Evolutionary conservation across 2,329 filamentous ascomycete species (phyloP), one percentile per base, ranked within the genome.

Genomic region (Clarireedia hainanense): DNA sequence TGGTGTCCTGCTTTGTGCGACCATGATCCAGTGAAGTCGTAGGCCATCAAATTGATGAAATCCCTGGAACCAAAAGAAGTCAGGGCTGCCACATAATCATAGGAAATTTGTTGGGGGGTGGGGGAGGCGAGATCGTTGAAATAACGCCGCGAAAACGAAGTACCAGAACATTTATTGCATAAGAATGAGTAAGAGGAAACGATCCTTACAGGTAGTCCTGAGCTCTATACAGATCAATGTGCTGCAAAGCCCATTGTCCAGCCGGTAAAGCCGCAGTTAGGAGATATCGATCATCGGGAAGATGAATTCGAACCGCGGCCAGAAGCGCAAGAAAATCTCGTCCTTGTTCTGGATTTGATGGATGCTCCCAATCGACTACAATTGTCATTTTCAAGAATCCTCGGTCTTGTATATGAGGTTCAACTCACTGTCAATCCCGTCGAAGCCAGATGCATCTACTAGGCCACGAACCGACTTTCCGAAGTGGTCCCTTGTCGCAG

Each of bases 331-430:
- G 71, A 67, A 90, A 91, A 68, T 91, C 79, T 59, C 77, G 74
- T 24, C 87, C 88, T 70, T 91, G 81, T 52, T 82, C 75, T 2
- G 75, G 68, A 66, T 86, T 77, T 54, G 78, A 77, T 2, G 89
- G 88, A 63, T 89, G 87, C 68, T 90, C 84, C 89, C 89, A 94
- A 65, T 88, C 85, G 68, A 94, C 88, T 92, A 47, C 20, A 26
- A 9, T 50, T 10, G 36, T 58, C 45, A 58, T 36, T 26, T 17
- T 37, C 24, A 39, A 14, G 27, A 42, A 15, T 17, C 30, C 45
- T 47, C 6, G 17, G 23, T 27, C 26, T 24, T 30, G 10, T 15
- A 6, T 20, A 23, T 9, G 15, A 12, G 34, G n/a, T 5, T 14
- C 10, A 26, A 65, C 80, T 69, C 73, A 91, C 88, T 84, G 68